These are phyloP conservation scores for Zygoascus hellenicus DNA, from an alignment of 1,139 yeast genomes.

Conservation along the genomic window DNA sequence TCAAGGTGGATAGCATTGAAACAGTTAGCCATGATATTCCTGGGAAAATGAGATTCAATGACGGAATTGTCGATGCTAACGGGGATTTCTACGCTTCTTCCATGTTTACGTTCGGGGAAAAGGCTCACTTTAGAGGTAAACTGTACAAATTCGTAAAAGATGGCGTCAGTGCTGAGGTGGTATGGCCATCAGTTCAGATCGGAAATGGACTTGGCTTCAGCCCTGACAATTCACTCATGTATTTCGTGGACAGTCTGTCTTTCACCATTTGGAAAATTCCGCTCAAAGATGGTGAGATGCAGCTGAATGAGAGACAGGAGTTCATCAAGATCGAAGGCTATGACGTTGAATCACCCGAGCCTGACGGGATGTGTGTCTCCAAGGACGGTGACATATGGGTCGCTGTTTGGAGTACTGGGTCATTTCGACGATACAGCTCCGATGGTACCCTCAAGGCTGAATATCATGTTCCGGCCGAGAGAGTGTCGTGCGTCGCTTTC, in stretches of 20 bases:
- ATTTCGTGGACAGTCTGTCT: slow-evolving; percentile 67
- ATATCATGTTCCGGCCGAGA: slow-evolving; percentile 53
- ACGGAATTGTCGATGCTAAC: slow-evolving; percentile 33
- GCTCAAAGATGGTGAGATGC: slow-evolving; percentile 43
- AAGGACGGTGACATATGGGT: slow-evolving; percentile 57
- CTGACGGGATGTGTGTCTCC: slow-evolving; percentile 76
- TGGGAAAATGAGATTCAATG: slow-evolving; percentile 29
- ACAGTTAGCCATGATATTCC: slow-evolving; percentile 15
- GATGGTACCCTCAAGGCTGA: slow-evolving; percentile 49
- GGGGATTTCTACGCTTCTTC: slow-evolving; percentile 34
- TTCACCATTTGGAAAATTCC: slow-evolving; percentile 57
- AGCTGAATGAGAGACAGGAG: slow-evolving; percentile 24
- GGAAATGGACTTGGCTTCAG: slow-evolving; percentile 75
- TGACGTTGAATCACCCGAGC: slow-evolving; percentile 7
- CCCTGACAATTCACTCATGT: slow-evolving; percentile 45
- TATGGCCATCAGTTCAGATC: slow-evolving; percentile 17
- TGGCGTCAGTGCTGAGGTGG: slow-evolving; percentile 8
- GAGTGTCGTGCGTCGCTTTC: slow-evolving; percentile 64
- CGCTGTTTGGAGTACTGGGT: slow-evolving; percentile 59
- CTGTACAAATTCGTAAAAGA: slow-evolving; percentile 25
- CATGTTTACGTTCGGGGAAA: slow-evolving; percentile 22
- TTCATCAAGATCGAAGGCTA: slow-evolving; percentile 9
- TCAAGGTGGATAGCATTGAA: slow-evolving; percentile 16
- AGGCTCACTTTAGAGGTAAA: slow-evolving; percentile 25
- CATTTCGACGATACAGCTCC: slow-evolving; percentile 46